Base-by-base conservation (phyloP, 1,284 basidiomycete species). In the Meira nashicola region DNA sequence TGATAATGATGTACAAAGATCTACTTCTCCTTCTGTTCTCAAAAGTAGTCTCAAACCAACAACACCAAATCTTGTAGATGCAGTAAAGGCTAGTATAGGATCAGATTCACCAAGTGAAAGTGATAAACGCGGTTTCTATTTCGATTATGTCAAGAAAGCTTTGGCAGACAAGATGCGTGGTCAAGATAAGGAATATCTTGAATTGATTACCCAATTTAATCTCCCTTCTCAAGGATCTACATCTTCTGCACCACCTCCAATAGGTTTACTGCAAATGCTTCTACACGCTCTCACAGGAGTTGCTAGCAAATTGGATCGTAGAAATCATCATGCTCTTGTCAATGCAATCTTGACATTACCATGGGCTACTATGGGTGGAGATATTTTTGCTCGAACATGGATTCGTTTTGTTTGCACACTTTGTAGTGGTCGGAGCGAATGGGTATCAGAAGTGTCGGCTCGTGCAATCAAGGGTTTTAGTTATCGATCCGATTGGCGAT, bases 341-440 rank as follows among this genome's bases (percentile, higher is more conserved):
- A 86, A 93, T 62, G 90, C 91, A 33, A 87, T 98, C 62, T 83
- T 96, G 58, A 84, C 84, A 60, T 83, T 95, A 69, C 91, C 92
- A 6, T 99, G 95, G 95, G 66, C 68, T 21, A 58, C 55, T 0
- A 44, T 50, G 25, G 44, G 44, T 10, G 48, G 50, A 17, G 90
- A 93, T 68, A 85, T 84, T 47, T 82, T 82, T 50, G 81, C 83
- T 19, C 85, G 88, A 25, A 66, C 69, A 48, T 77, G 74, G 74
- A 69, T 71, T 58, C 64, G 70, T 39, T 96, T 96, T 76, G 85
- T 92, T 48, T 90, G 90, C 47, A 90, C 93, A 81, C 85, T 99
- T 40, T 86, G 96, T 66, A 92, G 89, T 67, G 92, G 94, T n/a
- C 83, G 90, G 64, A 89, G 91, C 62, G 91, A 94, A 79, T 98